Evolutionary conservation across 495 filamentous ascomycete genomes (phyloP).

Genomic region (Sordaria brevicollis): DNA sequence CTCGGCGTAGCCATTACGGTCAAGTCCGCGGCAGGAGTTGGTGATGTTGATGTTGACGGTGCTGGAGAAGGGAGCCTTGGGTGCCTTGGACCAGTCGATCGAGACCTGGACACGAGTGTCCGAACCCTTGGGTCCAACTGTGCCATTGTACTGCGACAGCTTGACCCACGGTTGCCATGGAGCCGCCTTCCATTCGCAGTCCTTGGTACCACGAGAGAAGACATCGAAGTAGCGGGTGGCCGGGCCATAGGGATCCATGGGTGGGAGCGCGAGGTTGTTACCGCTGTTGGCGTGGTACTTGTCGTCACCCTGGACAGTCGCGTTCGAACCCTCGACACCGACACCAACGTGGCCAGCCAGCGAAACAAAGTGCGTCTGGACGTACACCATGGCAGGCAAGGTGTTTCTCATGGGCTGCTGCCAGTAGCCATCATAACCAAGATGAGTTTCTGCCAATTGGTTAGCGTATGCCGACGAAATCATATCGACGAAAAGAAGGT

Average conservation of each 20-base stretch:
- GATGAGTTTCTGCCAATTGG: slow-evolving; percentile 35
- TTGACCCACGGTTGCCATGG: slow-evolving; percentile 46
- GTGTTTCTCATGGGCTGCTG: slow-evolving; percentile 65
- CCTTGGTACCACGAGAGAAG: slow-evolving; percentile 49
- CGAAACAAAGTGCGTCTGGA: slow-evolving; percentile 44
- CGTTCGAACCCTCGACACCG: slow-evolving; percentile 53
- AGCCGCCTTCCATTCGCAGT: slow-evolving; percentile 46
- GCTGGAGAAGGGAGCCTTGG: slow-evolving; percentile 17
- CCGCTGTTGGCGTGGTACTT: slow-evolving; percentile 49
- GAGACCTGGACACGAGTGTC: slow-evolving; percentile 51
- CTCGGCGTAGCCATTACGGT: slow-evolving; percentile 38
- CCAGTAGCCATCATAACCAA: slow-evolving; percentile 46
- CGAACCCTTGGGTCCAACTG: slow-evolving; percentile 36
- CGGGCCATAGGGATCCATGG: slow-evolving; percentile 54
- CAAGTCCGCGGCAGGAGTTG: slow-evolving; percentile 39
- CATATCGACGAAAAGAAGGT: too few species aligned
- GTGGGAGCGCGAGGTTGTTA: slow-evolving; percentile 44
- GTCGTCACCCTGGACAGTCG: slow-evolving; percentile 56
- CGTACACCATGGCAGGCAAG: slow-evolving; percentile 48
- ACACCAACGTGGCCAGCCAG: slow-evolving; percentile 56
- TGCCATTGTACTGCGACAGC: slow-evolving; percentile 44
- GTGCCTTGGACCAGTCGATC: slow-evolving; percentile 44
- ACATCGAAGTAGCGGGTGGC: slow-evolving; percentile 55
- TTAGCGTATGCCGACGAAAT: neutral
- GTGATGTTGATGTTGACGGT: slow-evolving; percentile 46